Evolutionary conservation across 148 eudicot genomes (phyloP).

Genomic region (Cornus florida): DNA sequence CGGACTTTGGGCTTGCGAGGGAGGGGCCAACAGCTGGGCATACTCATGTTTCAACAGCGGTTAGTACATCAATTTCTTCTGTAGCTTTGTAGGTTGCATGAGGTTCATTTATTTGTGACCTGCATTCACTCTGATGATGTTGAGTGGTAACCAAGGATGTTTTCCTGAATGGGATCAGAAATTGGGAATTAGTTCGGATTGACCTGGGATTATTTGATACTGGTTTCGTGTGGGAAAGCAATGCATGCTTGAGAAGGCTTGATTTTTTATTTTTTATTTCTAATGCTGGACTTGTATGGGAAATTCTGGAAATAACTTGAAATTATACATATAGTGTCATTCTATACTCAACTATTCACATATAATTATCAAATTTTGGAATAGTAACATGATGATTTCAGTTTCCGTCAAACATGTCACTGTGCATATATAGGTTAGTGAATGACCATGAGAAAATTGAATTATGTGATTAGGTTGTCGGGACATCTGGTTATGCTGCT

Average conservation of each 20-base stretch:
- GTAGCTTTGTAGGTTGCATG: not conserved
- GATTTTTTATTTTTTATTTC: too few relatives aligned
- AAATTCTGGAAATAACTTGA: not conserved
- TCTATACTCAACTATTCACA: not conserved
- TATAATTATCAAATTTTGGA: not conserved
- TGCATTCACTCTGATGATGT: too few relatives aligned
- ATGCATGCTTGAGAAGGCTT: too few relatives aligned
- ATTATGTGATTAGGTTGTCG: conserved; percentile 58
- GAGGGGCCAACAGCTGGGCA: conserved; percentile 82
- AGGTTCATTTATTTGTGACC: too few relatives aligned
- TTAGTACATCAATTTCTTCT: conserved; percentile 25
- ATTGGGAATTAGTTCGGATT: too few relatives aligned
- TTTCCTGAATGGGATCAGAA: too few relatives aligned
- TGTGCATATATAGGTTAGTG: not conserved
- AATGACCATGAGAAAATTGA: not conserved
- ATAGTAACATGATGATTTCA: too few relatives aligned
- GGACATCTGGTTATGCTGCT: conserved; percentile 89
- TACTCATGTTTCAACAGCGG: conserved; percentile 87
- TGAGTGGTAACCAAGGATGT: too few relatives aligned
- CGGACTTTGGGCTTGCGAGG: conserved; percentile 91
- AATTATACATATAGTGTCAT: not conserved
- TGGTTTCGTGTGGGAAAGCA: too few relatives aligned
- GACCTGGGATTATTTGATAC: too few relatives aligned
- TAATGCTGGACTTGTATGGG: not conserved
- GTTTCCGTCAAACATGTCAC: not conserved